Conservation (phyloP, 306 rosid species). For the Inga oerstediana region DNA sequence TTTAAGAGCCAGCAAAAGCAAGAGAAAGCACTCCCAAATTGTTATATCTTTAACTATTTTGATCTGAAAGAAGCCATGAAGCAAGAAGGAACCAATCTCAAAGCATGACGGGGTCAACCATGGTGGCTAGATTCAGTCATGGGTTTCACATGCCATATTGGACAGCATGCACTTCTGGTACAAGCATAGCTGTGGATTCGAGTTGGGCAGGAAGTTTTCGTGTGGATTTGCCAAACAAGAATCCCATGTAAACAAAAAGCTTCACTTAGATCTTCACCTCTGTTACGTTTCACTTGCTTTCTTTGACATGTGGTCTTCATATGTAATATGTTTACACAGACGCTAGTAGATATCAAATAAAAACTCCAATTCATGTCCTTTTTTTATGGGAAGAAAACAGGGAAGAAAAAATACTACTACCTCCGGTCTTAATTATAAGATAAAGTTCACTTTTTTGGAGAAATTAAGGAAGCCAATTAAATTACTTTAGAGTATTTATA, state of each 20-base stretch:
- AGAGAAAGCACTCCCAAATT: slow-evolving; percentile 9
- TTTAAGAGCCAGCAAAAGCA: slow-evolving; percentile 35
- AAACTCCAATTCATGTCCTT: not conserved
- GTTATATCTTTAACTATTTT: slow-evolving; percentile 12
- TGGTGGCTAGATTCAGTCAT: slow-evolving; percentile 44
- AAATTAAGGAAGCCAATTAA: no score
- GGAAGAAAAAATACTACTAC: no score
- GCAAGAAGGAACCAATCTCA: slow-evolving; percentile 58
- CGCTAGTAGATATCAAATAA: slow-evolving; percentile 30
- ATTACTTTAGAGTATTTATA: no score
- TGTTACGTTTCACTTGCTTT: slow-evolving; percentile 29
- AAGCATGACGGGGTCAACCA: slow-evolving; percentile 44
- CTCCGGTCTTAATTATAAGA: no score
- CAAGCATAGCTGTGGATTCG: slow-evolving; percentile 48
- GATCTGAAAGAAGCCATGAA: not conserved
- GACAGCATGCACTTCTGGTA: slow-evolving; percentile 50
- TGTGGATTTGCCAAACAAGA: slow-evolving; percentile 39
- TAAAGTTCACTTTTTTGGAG: no score
- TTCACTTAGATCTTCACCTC: slow-evolving; percentile 70
- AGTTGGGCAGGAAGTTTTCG: slow-evolving; percentile 72
- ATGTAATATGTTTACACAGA: not conserved
- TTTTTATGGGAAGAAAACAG: no score
- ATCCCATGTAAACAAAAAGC: slow-evolving; percentile 40
- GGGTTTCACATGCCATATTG: slow-evolving; percentile 40
- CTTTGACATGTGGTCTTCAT: slow-evolving; percentile 1